Percentiles rank a stretch among this genome's conserved stretches.
phyloP scores from a whole-genome alignment of 2,329 filamentous ascomycete species.

The Exserohilum turcica region DNA sequence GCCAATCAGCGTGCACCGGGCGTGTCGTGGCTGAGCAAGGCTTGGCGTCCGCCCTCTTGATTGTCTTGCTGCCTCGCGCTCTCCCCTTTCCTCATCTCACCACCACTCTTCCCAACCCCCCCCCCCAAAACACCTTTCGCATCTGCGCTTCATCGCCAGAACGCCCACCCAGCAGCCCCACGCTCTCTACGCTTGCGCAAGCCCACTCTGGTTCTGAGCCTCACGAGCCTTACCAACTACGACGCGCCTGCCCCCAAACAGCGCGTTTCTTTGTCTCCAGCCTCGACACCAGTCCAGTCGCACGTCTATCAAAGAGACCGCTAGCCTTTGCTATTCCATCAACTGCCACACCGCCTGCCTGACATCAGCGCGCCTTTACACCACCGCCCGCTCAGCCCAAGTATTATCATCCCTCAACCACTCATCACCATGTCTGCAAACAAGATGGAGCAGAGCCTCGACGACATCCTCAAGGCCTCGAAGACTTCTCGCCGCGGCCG shows the following conservation, averaged over 20 bases:
- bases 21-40: constrained; percentile 9
- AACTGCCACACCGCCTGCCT: constrained; percentile 17
- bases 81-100: constrained; percentile 19
- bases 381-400: constrained; percentile 18
- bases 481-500: constrained; percentile 53
- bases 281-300: constrained; percentile 10
- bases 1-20: constrained; percentile 7
- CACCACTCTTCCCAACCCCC: constrained; percentile 11
- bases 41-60: constrained; percentile 16
- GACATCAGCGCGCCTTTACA: constrained; percentile 18
- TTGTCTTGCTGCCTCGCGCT: constrained; percentile 21
- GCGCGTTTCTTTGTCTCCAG: constrained; percentile 24
- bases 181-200: constrained; percentile 21
- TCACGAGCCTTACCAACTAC: constrained; percentile 18
- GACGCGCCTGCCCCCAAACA: constrained; percentile 27
- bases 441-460: constrained; percentile 96
- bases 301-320: constrained; percentile 15
- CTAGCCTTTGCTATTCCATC: constrained; percentile 9
- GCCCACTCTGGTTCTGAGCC: constrained; percentile 12
- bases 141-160: constrained; percentile 15
- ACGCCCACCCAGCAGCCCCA: constrained; percentile 14
- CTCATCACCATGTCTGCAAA: constrained; percentile 51
- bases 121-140: constrained; percentile 7
- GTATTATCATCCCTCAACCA: constrained; percentile 15
- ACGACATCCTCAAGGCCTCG: constrained; percentile 87